Base-by-base conservation (phyloP, 2,329 filamentous ascomycete species). In the Onygenales sp. region DNA sequence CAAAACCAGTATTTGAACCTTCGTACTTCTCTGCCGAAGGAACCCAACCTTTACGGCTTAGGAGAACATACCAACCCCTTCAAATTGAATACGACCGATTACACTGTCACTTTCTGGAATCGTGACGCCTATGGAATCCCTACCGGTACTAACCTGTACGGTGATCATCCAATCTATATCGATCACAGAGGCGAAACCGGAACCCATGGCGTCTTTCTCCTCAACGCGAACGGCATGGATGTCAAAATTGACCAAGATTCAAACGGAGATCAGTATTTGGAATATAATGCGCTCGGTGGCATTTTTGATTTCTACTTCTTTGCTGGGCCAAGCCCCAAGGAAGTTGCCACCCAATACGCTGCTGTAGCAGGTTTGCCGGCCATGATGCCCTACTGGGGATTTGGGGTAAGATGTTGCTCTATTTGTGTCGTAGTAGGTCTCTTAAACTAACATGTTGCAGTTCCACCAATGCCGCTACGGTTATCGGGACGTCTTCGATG, bases 1-100 rank as follows among this genome's bases (percentile, higher is more conserved):
- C 83, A 89, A 69, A 80, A 79, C 10, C 85, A 90, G 64, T 90
- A 87, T 60, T 66, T 90, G n/a, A 79, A 83, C 33, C 73, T 89
- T 54, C 77, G 83, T 41, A 89, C 85, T 4, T 76, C 73, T 43
- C 72, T 90, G 7, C 85, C 86, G 0, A 66, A 77, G 1, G 73
- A 81, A 54, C 84, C 85, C 0, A 81, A 84, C 61, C 71, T 90
- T 9, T 89, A 89, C 63, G 86, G 86, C 0, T 75, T 89, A 2
- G 86, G 86, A 36, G 85, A 89, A 69, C 82, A 87, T 64, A 82
- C 80, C 3, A 85, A 88, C 58, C 73, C 80, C 0, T 82, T 87
- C 61, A 75, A 78, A 44, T 73, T 87, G 50, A 81, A 82, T 59
- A 83, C 80, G 0, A 81, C 78, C 36, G 77, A 84, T 66, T 85